Base-by-base conservation (phyloP, 176 grass and related monocot genomes). In the Olyra latifolia region DNA sequence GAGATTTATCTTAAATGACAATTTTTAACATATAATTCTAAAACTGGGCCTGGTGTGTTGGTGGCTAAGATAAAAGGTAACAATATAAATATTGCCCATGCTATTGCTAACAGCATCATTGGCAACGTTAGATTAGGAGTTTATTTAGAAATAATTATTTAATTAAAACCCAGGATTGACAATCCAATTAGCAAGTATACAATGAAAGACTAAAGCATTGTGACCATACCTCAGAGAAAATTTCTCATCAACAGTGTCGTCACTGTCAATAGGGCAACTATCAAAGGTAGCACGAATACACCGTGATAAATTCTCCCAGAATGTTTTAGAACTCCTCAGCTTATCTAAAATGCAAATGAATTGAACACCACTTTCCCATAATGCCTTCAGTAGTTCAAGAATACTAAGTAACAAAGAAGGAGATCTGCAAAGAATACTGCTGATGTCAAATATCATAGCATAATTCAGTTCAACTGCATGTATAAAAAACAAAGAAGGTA, bases 321-420 rank as follows among this genome's bases (percentile, higher is more conserved):
- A 93, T 35, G 39, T 83, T 85, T 64, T 71, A 28, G 90, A 92
- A 62, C 74, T 83, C 91, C 91, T 88, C 13, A 95, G 74, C 68
- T 87, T 91, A 78, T 92, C 78, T 76, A 98, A 69, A 68, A 98
- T 85, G 80, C 49, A 74, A 10, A 84, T 71, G 69, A 89, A 95
- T 54, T 91, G 92, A 25, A 80, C 76, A 79, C 92, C 84, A 48
- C 88, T 82, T 85, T 95, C 90, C 95, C 95, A 98, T 87, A 98
- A 81, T 74, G 92, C 88, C 90, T 84, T 91, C 44, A 98, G 57
- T 71, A 98, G 62, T 13, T 92, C 82, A 45, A 98, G 83, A 82
- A 94, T 72, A 87, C 88, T 81, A 38, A 84, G 77, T 59, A 91
- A 63, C 71, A 98, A 50, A 81, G 67, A 84, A 93, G 92, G 88